Evolutionary conservation across 1,284 basidiomycete species (phyloP).

Genomic region (Rhodotorula sp.): DNA sequence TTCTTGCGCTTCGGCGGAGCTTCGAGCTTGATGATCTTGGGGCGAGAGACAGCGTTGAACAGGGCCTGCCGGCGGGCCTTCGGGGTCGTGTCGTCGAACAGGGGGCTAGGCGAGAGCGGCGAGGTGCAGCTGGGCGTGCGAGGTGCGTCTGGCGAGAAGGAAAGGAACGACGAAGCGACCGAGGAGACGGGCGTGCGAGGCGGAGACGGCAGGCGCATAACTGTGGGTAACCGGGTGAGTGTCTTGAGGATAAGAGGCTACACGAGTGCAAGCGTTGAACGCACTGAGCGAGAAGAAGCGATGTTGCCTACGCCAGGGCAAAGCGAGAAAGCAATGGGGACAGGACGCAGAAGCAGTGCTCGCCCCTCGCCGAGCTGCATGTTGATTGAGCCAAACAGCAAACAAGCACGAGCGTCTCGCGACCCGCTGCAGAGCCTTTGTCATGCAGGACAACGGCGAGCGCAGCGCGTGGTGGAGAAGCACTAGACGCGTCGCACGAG

Average conservation of each 20-base stretch:
- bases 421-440: too few species aligned
- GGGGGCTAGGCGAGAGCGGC: background rate
- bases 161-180: conserved; percentile 15
- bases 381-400: too few species aligned
- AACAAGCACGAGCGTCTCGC: too few species aligned
- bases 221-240: background rate
- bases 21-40: background rate
- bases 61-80: background rate
- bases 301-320: too few species aligned
- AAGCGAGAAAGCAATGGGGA: too few species aligned
- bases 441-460: too few species aligned
- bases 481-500: too few species aligned
- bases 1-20: background rate
- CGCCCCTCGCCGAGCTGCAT: too few species aligned
- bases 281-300: background rate
- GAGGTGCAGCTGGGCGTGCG: background rate
- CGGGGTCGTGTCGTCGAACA: background rate
- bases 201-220: background rate
- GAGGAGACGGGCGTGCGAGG: conserved; percentile 14
- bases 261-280: too few species aligned
- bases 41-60: background rate
- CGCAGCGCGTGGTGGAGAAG: too few species aligned
- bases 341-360: too few species aligned
- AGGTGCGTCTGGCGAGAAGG: conserved; percentile 16
- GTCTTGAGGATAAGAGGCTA: background rate